Evolutionary conservation across 768 basidiomycete species (phyloP), one percentile per base, ranked within the genome.

Genomic region (Leccinum truebloodii): DNA sequence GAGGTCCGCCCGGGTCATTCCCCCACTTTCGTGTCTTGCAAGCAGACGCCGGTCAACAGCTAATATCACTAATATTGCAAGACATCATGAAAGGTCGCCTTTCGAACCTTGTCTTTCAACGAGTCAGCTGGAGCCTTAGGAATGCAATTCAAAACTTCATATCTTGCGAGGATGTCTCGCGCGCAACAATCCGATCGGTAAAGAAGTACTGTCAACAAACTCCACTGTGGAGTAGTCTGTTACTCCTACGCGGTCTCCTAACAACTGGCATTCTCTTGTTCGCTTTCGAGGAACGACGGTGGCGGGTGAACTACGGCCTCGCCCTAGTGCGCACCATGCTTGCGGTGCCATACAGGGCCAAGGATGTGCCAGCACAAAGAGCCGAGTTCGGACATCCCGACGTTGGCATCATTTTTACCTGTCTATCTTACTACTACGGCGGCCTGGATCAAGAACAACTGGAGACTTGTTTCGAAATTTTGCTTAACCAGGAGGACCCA

Each of bases 351-450:
- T 78, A 78, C 20, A 65, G 76, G 1, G 78, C 77, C 0, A 78
- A 75, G 55, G 78, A 79, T 24, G 63, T 76, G 16, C 77, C 77
- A 0, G 66, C 77, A 10, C 61, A 65, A 44, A 65, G 72, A 24
- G 77, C 77, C 16, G 77, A 79, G 20, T 78, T 78, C 28, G 75
- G 74, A 5, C 77, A 79, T 49, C 77, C 77, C 0, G 77, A 78
- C 16, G 55, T 78, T 9, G 67, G 67, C 6, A 67, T 79, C 49
- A 58, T 65, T 10, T 68, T 78, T 22, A 76, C 78, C 0, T 78
- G 71, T 13, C 65, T 79, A n/a, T 73, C 68, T 0, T 78, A 78
- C 49, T 78, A 78, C 35, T 75, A 79, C n/a, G 66, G 66, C 0
- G 77, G 77, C 8, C 69, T 78, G 7, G 63, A 53, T 0, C 60